Evolutionary conservation across 352 stramenopile species (phyloP), one percentile per base, ranked within the genome.

Genomic region (Globisporangium sylvaticum): DNA sequence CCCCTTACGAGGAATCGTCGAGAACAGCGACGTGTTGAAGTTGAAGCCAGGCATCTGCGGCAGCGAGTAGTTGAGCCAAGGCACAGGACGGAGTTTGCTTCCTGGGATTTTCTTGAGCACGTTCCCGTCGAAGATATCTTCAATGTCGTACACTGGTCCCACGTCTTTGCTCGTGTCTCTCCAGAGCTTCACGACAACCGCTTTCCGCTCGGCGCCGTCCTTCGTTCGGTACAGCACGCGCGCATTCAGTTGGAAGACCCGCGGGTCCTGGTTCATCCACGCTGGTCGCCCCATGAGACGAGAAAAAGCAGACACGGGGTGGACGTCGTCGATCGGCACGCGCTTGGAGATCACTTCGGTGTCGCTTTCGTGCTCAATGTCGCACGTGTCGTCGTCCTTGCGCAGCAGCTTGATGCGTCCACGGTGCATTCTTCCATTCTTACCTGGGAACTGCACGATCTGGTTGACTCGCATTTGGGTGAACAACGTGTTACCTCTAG

Each of bases 301-400:
- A 4, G 70, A 63, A 15, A 86, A 73, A 8, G 76, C 59, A 9
- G 78, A 76, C 15, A 75, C 70, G 0, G 73, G 58, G 0, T 63
- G 67, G 46, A 89, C 65, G 5, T 67, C 64, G 15, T 77, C 68
- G 0, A 80, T 64, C 4, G 75, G 61, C 1, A 89, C 74, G 12
- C 79, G 77, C 39, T 87, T 86, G 0, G 77, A 84, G 0, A 91
- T 58, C 2, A 66, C 72, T 4, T 83, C 80, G 1, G 58, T 56
- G 60, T 89, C 79, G 39, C 75, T 88, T 63, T 84, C 81, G 52
- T 91, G 83, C 62, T 81, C 77, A n/a, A 89, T 75, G 37, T 91
- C 82, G 46, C 80, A 91, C 24, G 65, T 66, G 12, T 74, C 63
- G 22, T 86, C 72, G 12, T 84, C 74, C 20, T 75, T 61, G 31